Percentiles rank a stretch among this genome's conserved stretches.
phyloP scores from a whole-genome alignment of 306 rosid species.

The Sindora glabra region DNA sequence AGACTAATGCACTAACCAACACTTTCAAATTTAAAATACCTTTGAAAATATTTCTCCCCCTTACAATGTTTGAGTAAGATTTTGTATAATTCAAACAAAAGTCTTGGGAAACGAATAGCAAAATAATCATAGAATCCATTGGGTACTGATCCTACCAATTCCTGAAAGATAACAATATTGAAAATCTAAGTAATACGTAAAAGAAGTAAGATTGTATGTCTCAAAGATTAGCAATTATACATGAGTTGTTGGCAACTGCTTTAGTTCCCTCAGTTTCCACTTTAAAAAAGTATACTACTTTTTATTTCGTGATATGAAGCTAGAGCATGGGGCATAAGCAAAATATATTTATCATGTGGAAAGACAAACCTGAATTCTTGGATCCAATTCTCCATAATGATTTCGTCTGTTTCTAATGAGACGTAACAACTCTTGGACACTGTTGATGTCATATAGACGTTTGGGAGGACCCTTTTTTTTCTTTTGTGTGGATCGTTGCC shows the following conservation, averaged over 20 bases:
- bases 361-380: conserved; percentile 72
- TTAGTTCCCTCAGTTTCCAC: not conserved
- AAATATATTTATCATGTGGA: not conserved
- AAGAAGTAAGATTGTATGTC: not conserved
- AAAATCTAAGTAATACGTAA: not conserved
- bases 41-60: conserved; percentile 20
- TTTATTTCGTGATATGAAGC: too few relatives aligned
- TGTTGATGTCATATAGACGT: conserved; percentile 59
- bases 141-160: conserved; percentile 27
- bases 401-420: conserved; percentile 79
- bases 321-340: not conserved
- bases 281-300: not conserved
- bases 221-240: not conserved
- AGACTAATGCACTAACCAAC: not conserved
- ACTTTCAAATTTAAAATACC: conserved; percentile 13
- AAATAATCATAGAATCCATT: conserved; percentile 30
- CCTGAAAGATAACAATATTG: too few relatives aligned
- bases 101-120: conserved; percentile 29
- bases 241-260: too few relatives aligned
- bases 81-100: conserved; percentile 26
- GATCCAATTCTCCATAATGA: conserved; percentile 76
- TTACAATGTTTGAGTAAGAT: conserved; percentile 15
- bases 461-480: too few relatives aligned
- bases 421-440: conserved; percentile 72
- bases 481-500: too few relatives aligned